Evolutionary conservation across 2,329 filamentous ascomycete species (phyloP), one percentile per base, ranked within the genome.

Genomic region (Parastagonospora nodorum): DNA sequence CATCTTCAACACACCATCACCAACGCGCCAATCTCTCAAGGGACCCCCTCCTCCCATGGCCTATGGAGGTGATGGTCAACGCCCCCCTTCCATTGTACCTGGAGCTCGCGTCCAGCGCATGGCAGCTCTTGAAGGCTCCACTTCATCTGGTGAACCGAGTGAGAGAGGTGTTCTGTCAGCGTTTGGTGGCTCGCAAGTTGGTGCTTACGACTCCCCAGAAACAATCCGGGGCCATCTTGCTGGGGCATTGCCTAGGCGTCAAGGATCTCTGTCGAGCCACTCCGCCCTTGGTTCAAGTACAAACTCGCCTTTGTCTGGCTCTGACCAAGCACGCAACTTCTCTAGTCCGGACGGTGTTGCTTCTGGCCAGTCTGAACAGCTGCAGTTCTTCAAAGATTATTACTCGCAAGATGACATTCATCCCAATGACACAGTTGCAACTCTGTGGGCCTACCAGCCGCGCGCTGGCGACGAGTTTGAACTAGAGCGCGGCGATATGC

Each of bases 351-450:
- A 89, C 64, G 92, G 88, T 24, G 77, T 93, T 54, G 84, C 87
- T 19, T 96, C 92, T 64, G 91, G 93, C 52, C 92, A 97, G 71
- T 97, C 93, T 0, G 94, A 99, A 75, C 94, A 97, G 73, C 78
- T 99, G 46, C 88, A 90, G 4, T 96, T 92, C 69, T 99, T 99
- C 84, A 96, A 96, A 71, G 94, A 99, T 74, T 99, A 99, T 75
- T 99, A 99, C 71, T 97, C 93, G 2, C 88, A 93, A 63, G 94
- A 97, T 65, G 92, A 97, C 64, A 96, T 99, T 50, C 90, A 93
- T 65, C 89, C 93, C 0, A 88, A 90, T 49, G 92, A 97, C 66
- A 88, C 88, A 51, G 93, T 99, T 36, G 85, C 94, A 11, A 90
- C 92, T 2, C 82, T 99, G 11, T 99, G 94, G 94, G 93, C 94